phyloP scores from a whole-genome alignment of 768 basidiomycete species.

The Tephrocybe sp. region DNA sequence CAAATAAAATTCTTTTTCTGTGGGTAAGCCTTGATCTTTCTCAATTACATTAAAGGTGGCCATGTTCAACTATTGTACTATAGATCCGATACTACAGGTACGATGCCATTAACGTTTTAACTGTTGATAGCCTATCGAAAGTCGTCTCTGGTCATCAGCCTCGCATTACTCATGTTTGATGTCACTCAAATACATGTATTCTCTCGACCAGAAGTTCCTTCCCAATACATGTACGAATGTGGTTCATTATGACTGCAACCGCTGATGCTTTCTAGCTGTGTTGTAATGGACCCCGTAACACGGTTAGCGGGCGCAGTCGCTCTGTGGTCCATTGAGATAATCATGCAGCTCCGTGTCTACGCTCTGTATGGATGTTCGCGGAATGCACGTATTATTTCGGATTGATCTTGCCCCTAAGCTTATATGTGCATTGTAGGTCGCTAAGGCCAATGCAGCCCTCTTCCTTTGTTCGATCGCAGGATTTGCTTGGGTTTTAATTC shows the following conservation, averaged over 20 bases:
- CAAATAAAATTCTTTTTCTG: constrained; percentile 38
- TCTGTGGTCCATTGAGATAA: constrained; percentile 47
- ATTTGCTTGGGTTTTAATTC: constrained; percentile 39
- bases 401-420: no score
- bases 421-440: no score
- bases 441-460: constrained; percentile 34
- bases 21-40: constrained; percentile 27
- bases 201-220: constrained; percentile 33
- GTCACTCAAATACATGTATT: constrained; percentile 44
- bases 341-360: constrained; percentile 47
- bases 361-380: constrained; percentile 39
- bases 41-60: background rate
- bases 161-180: constrained; percentile 41
- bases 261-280: constrained; percentile 30
- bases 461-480: constrained; percentile 38
- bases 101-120: background rate
- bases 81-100: constrained; percentile 43
- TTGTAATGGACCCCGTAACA: constrained; percentile 41
- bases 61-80: background rate
- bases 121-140: no score
- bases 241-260: background rate
- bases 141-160: constrained; percentile 26
- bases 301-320: constrained; percentile 41
- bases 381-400: no score
- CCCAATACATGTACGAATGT: constrained; percentile 29